phyloP scores from a whole-genome alignment of 140 eudicot genomes.

The Anethum foeniculum region DNA sequence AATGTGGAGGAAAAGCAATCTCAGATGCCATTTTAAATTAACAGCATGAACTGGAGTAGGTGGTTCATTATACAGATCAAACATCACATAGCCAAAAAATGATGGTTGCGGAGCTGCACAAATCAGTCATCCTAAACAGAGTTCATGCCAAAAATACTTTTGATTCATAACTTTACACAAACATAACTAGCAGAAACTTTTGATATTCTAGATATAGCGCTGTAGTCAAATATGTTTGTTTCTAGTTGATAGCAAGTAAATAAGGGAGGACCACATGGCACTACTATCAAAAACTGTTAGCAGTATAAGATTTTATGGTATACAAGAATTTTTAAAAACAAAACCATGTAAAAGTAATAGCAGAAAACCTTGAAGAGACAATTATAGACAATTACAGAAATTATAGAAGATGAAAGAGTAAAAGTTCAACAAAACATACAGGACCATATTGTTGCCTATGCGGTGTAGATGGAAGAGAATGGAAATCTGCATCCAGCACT shows the following conservation, averaged over 20 bases:
- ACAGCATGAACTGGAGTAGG: not conserved
- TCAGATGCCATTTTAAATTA: not conserved
- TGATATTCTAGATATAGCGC: not conserved
- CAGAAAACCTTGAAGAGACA: not conserved
- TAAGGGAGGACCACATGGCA: not conserved
- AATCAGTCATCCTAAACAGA: not conserved
- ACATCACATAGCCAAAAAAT: not conserved
- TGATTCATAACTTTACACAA: not conserved
- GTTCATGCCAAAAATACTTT: not conserved
- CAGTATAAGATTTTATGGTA: not conserved
- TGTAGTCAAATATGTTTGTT: not conserved
- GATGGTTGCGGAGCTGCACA: not conserved
- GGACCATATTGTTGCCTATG: constrained; percentile 97
- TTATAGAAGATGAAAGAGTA: constrained; percentile 9
- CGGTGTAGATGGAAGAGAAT: constrained; percentile 92
- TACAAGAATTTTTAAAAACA: not conserved
- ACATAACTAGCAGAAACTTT: not conserved
- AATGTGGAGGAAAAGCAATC: not conserved
- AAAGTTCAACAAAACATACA: constrained; percentile 45
- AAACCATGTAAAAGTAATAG: not conserved
- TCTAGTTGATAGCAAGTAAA: not conserved
- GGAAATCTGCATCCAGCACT: constrained; percentile 96
- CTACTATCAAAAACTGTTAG: not conserved
- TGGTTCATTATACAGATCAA: not conserved
- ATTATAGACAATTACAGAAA: not conserved